Conservation (phyloP, 2,329 filamentous ascomycete genomes). For the Amauroascus verrucosus region DNA sequence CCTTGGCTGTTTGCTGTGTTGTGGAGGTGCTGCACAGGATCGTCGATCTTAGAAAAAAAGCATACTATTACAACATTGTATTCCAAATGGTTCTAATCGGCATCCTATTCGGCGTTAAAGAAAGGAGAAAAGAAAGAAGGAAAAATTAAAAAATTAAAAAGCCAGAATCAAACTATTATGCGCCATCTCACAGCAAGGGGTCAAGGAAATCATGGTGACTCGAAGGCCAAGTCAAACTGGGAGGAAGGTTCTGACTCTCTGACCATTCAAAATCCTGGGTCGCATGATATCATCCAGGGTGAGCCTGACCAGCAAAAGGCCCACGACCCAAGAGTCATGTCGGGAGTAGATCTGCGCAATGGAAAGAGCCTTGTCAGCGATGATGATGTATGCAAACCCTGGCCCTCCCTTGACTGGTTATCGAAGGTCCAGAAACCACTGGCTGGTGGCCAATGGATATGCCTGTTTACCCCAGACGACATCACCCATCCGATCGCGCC, state of each 20-base stretch:
- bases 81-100: background rate
- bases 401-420: background rate
- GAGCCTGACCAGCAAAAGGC: background rate
- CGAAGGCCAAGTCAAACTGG: background rate
- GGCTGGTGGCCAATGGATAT: background rate
- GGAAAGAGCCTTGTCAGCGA: background rate
- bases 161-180: no score
- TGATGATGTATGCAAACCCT: background rate
- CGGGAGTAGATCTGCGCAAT: background rate
- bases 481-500: slow-evolving; percentile 3
- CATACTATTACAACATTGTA: background rate
- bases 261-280: background rate
- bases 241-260: background rate
- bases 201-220: background rate
- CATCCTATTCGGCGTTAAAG: background rate
- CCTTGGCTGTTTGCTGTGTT: background rate
- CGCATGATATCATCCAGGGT: slow-evolving; percentile 8
- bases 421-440: background rate
- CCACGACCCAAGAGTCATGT: background rate
- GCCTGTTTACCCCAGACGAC: slow-evolving; percentile 12
- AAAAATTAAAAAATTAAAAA: no score
- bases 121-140: background rate
- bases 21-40: no score
- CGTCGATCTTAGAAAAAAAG: background rate
- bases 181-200: background rate